These are phyloP conservation scores for Alternaria tenuissima DNA, from an alignment of 2,329 filamentous ascomycete genomes.

Conservation along the genomic window DNA sequence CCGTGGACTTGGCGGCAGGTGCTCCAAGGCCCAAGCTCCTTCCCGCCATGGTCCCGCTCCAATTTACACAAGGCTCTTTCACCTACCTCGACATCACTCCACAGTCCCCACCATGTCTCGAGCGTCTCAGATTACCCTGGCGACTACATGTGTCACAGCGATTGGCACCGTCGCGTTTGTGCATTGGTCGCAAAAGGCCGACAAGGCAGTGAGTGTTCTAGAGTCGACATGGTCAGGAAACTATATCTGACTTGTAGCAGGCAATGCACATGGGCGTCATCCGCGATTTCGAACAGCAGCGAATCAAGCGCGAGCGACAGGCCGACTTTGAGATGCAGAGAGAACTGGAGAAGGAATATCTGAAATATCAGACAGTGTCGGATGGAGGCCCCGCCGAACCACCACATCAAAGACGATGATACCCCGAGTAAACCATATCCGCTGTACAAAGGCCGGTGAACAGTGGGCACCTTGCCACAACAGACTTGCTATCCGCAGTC, in stretches of 20 bases:
- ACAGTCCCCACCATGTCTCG: slow-evolving; percentile 73
- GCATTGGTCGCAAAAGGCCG: slow-evolving; percentile 85
- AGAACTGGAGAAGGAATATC: slow-evolving; percentile 85
- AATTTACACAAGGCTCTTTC: slow-evolving; percentile 12
- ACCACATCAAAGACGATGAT: slow-evolving; percentile 28
- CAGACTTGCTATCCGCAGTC: slow-evolving; percentile 2
- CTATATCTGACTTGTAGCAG: slow-evolving; percentile 56
- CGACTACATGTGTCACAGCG: slow-evolving; percentile 78
- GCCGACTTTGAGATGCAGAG: slow-evolving; percentile 94
- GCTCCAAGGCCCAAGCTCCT: slow-evolving; percentile 43
- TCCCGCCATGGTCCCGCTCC: slow-evolving; percentile 25
- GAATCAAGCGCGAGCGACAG: slow-evolving; percentile 87
- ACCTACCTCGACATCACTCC: slow-evolving; percentile 2
- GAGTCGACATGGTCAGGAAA: background rate
- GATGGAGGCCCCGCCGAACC: slow-evolving; percentile 43
- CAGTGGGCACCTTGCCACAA: slow-evolving; percentile 6
- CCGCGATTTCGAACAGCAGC: slow-evolving; percentile 93
- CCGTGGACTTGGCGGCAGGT: slow-evolving; percentile 33
- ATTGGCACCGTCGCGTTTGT: slow-evolving; percentile 82
- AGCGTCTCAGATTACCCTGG: slow-evolving; percentile 85
- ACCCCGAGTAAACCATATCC: background rate
- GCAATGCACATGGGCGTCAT: slow-evolving; percentile 96
- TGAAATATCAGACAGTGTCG: slow-evolving; percentile 82
- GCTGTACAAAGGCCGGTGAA: slow-evolving; percentile 5
- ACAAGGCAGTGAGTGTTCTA: slow-evolving; percentile 73